Percentiles rank a stretch among this genome's conserved stretches.
phyloP scores from a whole-genome alignment of 345 rosid species.

The Eucalyptus globulus region DNA sequence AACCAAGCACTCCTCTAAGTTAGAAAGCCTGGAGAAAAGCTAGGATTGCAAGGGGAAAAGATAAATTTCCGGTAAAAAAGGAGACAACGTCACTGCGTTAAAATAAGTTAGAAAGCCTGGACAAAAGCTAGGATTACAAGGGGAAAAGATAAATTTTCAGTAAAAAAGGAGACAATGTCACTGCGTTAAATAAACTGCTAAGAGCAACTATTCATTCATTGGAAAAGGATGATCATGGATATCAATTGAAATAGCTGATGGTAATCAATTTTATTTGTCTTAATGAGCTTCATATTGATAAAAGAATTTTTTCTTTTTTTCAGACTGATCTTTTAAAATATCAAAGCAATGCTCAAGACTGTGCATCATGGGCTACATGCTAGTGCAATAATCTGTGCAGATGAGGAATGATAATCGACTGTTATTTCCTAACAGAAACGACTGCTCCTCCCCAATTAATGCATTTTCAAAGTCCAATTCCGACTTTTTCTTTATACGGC shows the following conservation, averaged over 20 bases:
- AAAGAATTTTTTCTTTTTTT: background rate
- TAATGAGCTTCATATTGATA: background rate
- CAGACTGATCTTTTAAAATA: background rate
- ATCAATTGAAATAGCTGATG: background rate
- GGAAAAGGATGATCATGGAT: no score
- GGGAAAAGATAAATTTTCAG: rapidly evolving
- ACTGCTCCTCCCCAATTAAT: rapidly evolving
- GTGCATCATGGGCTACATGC: background rate
- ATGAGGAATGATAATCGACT: background rate
- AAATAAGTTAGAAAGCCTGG: no score
- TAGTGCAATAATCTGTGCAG: background rate
- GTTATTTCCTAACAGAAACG: rapidly evolving
- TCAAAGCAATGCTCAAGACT: background rate
- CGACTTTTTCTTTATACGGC: no score
- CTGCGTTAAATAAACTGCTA: no score
- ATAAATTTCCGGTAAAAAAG: background rate
- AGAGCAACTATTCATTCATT: no score
- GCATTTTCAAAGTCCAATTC: no score
- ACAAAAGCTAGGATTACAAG: no score
- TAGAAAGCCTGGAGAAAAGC: background rate
- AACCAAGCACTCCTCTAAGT: background rate
- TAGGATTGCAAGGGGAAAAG: background rate
- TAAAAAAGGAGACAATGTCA: no score
- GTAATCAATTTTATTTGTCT: background rate
- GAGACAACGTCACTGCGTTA: background rate